Evolutionary conservation across 2,329 filamentous ascomycete species (phyloP), one percentile per base, ranked within the genome.

Genomic region (Elsinoe perseae): DNA sequence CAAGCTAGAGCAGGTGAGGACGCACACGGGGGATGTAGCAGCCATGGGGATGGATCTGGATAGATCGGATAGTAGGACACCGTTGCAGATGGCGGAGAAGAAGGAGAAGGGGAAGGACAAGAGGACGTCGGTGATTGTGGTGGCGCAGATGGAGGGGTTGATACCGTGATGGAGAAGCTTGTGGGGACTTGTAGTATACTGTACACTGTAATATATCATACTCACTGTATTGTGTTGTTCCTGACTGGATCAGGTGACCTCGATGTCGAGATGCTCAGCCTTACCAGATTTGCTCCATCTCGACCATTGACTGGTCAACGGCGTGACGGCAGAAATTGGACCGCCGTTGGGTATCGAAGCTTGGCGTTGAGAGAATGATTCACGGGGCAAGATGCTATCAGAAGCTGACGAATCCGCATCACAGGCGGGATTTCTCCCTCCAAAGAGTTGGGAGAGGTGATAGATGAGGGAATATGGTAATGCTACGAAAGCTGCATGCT

Each of bases 11-110:
- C 16, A n/a, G 12, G 12, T 10, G 16, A 34, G n/a, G 10, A 36
- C 6, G 16, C 10, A 8, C 18, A 38, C 16, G n/a, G 28, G 2
- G 12, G 20, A 20, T 7, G 16, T n/a, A 6, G 8, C 21, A 1
- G 20, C 12, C 16, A 32, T 28, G 42, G 16, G 12, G 8, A 2
- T 14, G n/a, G 16, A 20, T 2, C 12, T 27, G 27, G 53, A 46
- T 6, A 46, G 53, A 23, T 3, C 23, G 20, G 40, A 56, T 14
- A 56, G 53, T 27, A 23, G 42, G 28, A 34, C 53, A 18, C 53
- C 53, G 3, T 23, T 56, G 28, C 48, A 52, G 3, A 9, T 7
- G 25, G 48, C 18, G 30, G 14, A 34, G 48, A 23, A 52, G 48
- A 38, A 14, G 32, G 32, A 14, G 32, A 6, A 30, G 28, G 28